Evolutionary conservation across 2,329 filamentous ascomycete species (phyloP).

Genomic region (Emydomyces testavorans): DNA sequence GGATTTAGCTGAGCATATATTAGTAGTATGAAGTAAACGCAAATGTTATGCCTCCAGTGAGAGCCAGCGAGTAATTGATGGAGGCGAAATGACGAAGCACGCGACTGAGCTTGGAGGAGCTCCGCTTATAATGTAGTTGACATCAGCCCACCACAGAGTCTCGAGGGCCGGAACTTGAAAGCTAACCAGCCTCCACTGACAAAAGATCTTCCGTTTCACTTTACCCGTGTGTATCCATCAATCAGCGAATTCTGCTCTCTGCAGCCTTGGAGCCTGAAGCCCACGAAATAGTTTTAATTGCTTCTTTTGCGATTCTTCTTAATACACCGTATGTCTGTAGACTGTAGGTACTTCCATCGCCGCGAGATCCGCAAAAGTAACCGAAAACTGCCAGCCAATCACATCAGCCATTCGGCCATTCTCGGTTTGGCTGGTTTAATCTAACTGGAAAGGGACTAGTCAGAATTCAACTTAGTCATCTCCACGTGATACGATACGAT

Average conservation of each 20-base stretch:
- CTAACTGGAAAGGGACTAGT: slow-evolving; percentile 9
- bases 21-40: no score
- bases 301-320: neutral
- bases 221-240: slow-evolving; percentile 9
- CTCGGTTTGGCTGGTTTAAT: neutral
- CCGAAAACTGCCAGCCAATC: slow-evolving; percentile 4
- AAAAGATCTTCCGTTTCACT: neutral
- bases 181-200: slow-evolving; percentile 1
- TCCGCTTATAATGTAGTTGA: neutral
- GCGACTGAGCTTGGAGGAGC: slow-evolving; percentile 1
- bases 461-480: neutral
- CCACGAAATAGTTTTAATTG: slow-evolving; percentile 2
- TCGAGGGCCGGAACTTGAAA: neutral
- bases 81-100: slow-evolving; percentile 1
- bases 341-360: no score
- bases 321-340: no score
- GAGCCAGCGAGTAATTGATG: neutral
- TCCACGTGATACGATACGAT: slow-evolving; percentile 10
- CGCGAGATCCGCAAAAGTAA: slow-evolving; percentile 1
- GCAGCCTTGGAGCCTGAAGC: no score
- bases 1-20: no score
- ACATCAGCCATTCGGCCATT: slow-evolving; percentile 8
- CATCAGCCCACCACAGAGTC: slow-evolving; percentile 8
- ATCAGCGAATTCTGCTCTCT: neutral
- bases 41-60: no score